phyloP scores from a whole-genome alignment of 2,329 filamentous ascomycete genomes.

The Cordyceps farinosa region DNA sequence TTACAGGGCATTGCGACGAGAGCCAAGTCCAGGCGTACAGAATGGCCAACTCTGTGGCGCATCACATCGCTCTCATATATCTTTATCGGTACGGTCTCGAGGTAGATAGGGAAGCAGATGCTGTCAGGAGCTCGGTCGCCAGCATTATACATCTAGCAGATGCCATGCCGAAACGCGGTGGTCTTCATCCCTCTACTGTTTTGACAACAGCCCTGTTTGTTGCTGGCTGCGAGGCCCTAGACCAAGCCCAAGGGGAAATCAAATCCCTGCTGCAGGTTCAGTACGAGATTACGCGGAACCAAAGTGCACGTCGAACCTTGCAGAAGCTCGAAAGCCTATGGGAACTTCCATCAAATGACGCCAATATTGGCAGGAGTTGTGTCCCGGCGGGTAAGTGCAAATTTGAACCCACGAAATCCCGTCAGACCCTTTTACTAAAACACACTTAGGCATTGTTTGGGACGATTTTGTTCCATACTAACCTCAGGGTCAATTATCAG shows the following conservation, averaged over 20 bases:
- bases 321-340: background rate
- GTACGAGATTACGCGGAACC: slow-evolving; percentile 2
- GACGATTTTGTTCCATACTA: too few species aligned
- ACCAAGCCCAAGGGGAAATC: background rate
- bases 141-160: background rate
- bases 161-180: background rate
- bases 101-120: background rate
- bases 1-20: background rate
- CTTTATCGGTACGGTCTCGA: background rate
- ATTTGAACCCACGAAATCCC: too few species aligned
- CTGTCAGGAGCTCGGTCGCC: background rate
- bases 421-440: too few species aligned
- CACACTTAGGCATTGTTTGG: too few species aligned
- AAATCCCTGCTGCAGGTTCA: background rate
- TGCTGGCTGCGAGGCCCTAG: background rate
- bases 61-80: background rate
- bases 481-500: too few species aligned
- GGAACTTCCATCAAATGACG: background rate
- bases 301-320: background rate
- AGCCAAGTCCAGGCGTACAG: background rate
- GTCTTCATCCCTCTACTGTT: background rate
- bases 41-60: background rate
- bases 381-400: too few species aligned
- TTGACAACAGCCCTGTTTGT: background rate
- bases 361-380: background rate